Conservation (phyloP, 2,329 filamentous ascomycete species). For the Epichloe brachyelytri region DNA sequence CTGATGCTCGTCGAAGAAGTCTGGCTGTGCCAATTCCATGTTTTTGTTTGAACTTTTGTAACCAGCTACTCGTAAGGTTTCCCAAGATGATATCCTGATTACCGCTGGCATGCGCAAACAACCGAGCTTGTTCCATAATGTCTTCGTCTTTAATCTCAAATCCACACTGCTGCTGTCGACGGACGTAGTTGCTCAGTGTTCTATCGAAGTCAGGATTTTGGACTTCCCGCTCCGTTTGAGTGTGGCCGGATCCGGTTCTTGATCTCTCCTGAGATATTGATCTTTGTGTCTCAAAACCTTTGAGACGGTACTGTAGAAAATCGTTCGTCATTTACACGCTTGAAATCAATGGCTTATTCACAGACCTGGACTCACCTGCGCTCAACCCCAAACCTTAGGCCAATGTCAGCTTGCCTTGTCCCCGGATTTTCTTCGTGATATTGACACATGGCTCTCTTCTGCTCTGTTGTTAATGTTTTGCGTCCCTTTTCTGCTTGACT, state of each 20-base stretch:
- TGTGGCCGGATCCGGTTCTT: slow-evolving; percentile 44
- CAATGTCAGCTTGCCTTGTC: slow-evolving; percentile 93
- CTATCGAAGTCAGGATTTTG: slow-evolving; percentile 86
- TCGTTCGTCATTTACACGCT: neutral
- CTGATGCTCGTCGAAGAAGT: slow-evolving; percentile 44
- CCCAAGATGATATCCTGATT: slow-evolving; percentile 60
- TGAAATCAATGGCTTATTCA: neutral
- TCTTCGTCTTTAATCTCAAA: slow-evolving; percentile 62
- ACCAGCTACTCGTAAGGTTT: slow-evolving; percentile 62
- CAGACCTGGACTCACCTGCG: slow-evolving; percentile 56
- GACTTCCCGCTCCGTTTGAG: slow-evolving; percentile 65
- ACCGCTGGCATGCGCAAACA: slow-evolving; percentile 61
- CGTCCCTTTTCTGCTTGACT: slow-evolving; percentile 49
- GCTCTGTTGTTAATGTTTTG: slow-evolving; percentile 81
- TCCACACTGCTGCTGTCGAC: slow-evolving; percentile 67
- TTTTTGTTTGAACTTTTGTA: slow-evolving; percentile 93
- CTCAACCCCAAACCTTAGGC: slow-evolving; percentile 89
- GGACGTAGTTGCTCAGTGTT: slow-evolving; percentile 75
- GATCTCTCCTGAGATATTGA: slow-evolving; percentile 78
- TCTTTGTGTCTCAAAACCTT: slow-evolving; percentile 93
- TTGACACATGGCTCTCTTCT: slow-evolving; percentile 84
- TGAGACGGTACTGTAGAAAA: slow-evolving; percentile 69
- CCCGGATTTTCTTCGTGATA: slow-evolving; percentile 84
- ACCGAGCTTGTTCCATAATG: slow-evolving; percentile 70
- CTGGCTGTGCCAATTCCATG: slow-evolving; percentile 44